Base-by-base conservation (phyloP, 1,284 basidiomycete genomes). In the Takashimella tepidaria region DNA sequence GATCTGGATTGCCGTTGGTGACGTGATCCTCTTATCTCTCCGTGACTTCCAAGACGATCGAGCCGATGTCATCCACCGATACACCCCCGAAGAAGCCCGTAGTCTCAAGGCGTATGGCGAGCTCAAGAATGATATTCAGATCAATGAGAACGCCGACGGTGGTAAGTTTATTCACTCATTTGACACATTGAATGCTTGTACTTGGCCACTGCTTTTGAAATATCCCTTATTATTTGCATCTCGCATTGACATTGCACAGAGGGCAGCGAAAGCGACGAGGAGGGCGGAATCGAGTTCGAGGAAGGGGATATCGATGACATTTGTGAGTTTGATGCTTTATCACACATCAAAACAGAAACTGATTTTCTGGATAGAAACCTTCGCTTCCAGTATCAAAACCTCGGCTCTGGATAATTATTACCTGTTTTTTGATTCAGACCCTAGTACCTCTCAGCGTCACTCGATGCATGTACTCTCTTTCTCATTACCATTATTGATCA, bases 1-100 rank as follows among this genome's bases (percentile, higher is more conserved):
- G 92, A 93, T 98, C 67, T 98, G 96, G 96, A 98, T 99, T 77
- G 96, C 96, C 74, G 90, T 93, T 68, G 96, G 96, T 65, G 96
- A 98, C 72, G 98, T 98, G 73, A 87, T 98, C 59, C 81, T 99
- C 44, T 81, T 99, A 41, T 98, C 95, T 25, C 82, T 99, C 50
- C 89, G 96, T 65, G 96, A 98, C 54, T 99, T 98, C 84, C 95
- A 98, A 76, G 96, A 98, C 69, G 92, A 92, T 77, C 98, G 98
- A 77, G 96, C 93, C 26, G 96, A 99, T 79, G 95, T 99, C 47
- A 98, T 98, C 70, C 95, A 97, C 73, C 97, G 97, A 78, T 99
- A 98, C 78, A 96, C 92, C 12, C 85, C 92, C 26, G 93, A 98
- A 72, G 91, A 95, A 63, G 73, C 79, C 20, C 73, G 78, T 58